Evolutionary conservation across 805 yeast species (phyloP), one percentile per base, ranked within the genome.

Genomic region (Saccharomycopsis microspora): DNA sequence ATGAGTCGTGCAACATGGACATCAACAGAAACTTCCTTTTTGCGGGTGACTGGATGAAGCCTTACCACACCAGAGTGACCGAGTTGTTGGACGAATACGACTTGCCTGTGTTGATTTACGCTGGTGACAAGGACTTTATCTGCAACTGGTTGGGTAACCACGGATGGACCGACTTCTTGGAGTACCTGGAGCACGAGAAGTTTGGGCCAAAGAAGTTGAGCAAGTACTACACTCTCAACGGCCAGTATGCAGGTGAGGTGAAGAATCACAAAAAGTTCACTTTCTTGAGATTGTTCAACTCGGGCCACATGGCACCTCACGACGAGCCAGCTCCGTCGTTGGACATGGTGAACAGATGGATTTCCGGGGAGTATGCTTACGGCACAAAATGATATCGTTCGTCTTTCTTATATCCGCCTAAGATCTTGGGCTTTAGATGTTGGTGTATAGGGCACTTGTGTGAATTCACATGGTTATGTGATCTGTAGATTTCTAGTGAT

Each of bases 51-150:
- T 84, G 93, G 84, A 79, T 85, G 82, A 81, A 82, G 64, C 95
- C 96, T 30, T 87, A 80, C 73, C 90, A 86, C 62, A 75, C 71
- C 56, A 79, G 76, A 45, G 86, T 90, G 39, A 70, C 80, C 29
- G 79, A 78, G 40, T 67, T 88, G 53, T 85, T 58, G 64, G 71
- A 49, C 82, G 42, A 27, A 4, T 42, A 49, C 41, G 46, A 76
- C 30, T 60, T 86, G 42, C 95, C 96, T 19, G 89, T 87, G 4
- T 73, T 88, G 58, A 76, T 86, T 52, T 88, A 87, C 57, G 96
- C 96, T n/a, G 96, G 96, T 60, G 95, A 87, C 63, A 85, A 87
- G 65, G 96, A 87, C 64, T 87, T 75, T 64, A 86, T 87, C 60
- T 87, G 96, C 67, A 87, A 87, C 69, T 87, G 96, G 93, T 71